Conservation (phyloP, 2,329 filamentous ascomycete genomes). For the Bipolaris bicolor region DNA sequence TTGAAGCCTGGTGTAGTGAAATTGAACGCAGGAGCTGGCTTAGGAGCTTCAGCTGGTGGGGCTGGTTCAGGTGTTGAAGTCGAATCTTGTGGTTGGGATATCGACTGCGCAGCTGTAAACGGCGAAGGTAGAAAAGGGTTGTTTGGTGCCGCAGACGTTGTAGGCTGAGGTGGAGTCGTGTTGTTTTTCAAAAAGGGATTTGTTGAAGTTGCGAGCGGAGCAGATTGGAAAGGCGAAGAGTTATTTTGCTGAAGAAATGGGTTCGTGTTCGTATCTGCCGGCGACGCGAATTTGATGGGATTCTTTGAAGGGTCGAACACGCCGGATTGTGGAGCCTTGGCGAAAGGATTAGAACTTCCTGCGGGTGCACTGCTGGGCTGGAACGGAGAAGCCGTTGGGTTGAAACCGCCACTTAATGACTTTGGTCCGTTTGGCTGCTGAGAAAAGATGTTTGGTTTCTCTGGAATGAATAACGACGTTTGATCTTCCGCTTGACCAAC, state of each 20-base stretch:
- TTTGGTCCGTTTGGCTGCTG: slow-evolving; percentile 10
- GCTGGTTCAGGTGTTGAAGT: background rate
- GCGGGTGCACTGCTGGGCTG: slow-evolving; percentile 14
- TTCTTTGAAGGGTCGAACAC: slow-evolving; percentile 39
- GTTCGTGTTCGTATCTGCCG: slow-evolving; percentile 12
- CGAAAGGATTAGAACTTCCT: slow-evolving; percentile 20
- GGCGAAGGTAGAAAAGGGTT: slow-evolving; percentile 9
- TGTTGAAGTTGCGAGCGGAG: background rate
- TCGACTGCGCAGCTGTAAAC: background rate
- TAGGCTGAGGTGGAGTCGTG: background rate
- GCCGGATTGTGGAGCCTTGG: slow-evolving; percentile 29
- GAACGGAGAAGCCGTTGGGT: slow-evolving; percentile 30
- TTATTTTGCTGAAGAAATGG: slow-evolving; percentile 17
- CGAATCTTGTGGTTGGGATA: background rate
- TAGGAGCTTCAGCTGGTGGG: slow-evolving; percentile 9
- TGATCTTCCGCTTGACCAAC: slow-evolving; percentile 15
- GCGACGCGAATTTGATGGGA: slow-evolving; percentile 33
- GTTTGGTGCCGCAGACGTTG: background rate
- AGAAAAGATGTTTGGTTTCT: slow-evolving; percentile 28
- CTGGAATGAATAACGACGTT: slow-evolving; percentile 53
- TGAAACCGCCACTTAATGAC: slow-evolving; percentile 6
- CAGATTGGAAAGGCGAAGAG: background rate
- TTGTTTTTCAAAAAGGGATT: slow-evolving; percentile 19
- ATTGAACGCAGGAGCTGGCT: slow-evolving; percentile 10
- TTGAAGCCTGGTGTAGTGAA: slow-evolving; percentile 9